These are phyloP conservation scores for Friedmanniomyces endolithicus DNA, from an alignment of 495 filamentous ascomycete species.

Conservation along the genomic window DNA sequence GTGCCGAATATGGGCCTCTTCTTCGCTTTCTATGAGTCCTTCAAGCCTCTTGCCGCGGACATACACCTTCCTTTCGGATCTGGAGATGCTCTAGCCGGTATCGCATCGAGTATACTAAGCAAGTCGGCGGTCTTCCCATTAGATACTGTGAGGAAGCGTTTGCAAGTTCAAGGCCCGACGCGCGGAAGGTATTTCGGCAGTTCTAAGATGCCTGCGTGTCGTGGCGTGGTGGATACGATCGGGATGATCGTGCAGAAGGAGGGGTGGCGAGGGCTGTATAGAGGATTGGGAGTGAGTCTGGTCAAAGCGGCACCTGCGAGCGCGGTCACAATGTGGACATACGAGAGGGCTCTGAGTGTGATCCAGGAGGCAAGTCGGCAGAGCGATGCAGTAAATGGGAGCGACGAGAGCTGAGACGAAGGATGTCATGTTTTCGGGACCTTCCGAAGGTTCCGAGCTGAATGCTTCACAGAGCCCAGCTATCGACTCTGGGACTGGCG, in stretches of 20 bases:
- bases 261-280: conserved; percentile 70
- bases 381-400: background rate
- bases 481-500: too few species aligned
- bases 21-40: conserved; percentile 71
- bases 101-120: conserved; percentile 61
- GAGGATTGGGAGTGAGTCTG: conserved; percentile 76
- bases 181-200: conserved; percentile 63
- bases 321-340: conserved; percentile 98
- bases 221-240: conserved; percentile 48
- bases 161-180: conserved; percentile 92
- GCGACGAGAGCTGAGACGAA: too few species aligned
- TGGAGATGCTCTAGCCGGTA: conserved; percentile 68
- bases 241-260: conserved; percentile 55
- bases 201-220: conserved; percentile 70
- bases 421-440: too few species aligned
- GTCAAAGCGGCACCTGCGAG: conserved; percentile 90
- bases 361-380: background rate
- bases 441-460: too few species aligned
- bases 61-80: conserved; percentile 44
- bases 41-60: conserved; percentile 44
- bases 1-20: conserved; percentile 95
- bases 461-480: too few species aligned
- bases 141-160: conserved; percentile 82
- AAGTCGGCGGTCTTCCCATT: conserved; percentile 89
- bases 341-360: conserved; percentile 48